Evolutionary conservation across 352 stramenopile genomes (phyloP).

Genomic region (Phytopythium aichiense): DNA sequence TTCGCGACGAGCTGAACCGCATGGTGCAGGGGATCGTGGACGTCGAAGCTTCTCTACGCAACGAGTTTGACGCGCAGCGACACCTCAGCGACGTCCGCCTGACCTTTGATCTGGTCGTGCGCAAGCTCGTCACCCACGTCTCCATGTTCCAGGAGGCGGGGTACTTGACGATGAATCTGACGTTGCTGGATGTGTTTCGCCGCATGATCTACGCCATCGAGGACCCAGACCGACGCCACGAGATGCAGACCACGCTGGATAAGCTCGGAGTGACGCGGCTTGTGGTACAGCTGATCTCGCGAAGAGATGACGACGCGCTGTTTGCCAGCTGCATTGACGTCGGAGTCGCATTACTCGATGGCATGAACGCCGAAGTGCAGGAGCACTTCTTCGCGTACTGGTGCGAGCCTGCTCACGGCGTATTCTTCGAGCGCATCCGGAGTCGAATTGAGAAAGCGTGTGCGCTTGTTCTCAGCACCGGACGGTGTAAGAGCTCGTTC

Average conservation of each 20-base stretch:
- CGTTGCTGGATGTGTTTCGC: conserved; percentile 64
- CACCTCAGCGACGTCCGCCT: conserved; percentile 38
- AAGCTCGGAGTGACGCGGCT: conserved; percentile 54
- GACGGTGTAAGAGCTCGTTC: conserved; percentile 9
- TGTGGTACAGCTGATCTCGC: conserved; percentile 60
- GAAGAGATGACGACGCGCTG: conserved; percentile 44
- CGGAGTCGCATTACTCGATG: conserved; percentile 61
- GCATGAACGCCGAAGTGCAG: conserved; percentile 76
- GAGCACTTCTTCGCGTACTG: conserved; percentile 60
- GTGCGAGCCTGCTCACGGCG: conserved; percentile 21
- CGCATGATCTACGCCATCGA: conserved; percentile 70
- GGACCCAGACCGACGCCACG: conserved; percentile 36
- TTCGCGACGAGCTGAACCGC: conserved; percentile 65
- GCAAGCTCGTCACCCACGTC: conserved; percentile 57
- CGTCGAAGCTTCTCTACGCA: conserved; percentile 38
- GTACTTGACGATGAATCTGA: conserved; percentile 68
- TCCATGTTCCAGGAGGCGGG: conserved; percentile 45
- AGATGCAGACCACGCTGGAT: conserved; percentile 70
- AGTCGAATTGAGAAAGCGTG: conserved; percentile 44
- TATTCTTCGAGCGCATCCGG: conserved; percentile 51
- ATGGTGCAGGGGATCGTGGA: conserved; percentile 69
- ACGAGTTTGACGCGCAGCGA: conserved; percentile 40
- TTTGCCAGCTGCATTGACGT: conserved; percentile 59
- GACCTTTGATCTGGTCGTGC: conserved; percentile 66
- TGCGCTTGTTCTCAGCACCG: conserved; percentile 33